Conservation (phyloP, 129 eudicot genomes). For the Rutidosis leptorrhynchoides region DNA sequence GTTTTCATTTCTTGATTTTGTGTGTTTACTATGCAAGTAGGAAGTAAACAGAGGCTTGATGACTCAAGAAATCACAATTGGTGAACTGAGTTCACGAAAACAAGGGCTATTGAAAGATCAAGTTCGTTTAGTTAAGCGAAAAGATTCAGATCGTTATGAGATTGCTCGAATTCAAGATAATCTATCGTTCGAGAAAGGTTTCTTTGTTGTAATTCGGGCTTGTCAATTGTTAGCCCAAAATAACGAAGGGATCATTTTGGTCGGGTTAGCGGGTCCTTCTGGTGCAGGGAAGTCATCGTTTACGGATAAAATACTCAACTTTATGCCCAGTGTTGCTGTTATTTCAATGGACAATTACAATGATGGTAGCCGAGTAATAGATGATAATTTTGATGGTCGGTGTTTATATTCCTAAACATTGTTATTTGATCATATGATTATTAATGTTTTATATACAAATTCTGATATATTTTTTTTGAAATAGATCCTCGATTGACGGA, state of each 20-base stretch:
- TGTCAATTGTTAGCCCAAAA: constrained; percentile 77
- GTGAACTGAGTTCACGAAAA: constrained; percentile 39
- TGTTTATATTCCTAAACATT: background rate
- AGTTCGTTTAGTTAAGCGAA: constrained; percentile 68
- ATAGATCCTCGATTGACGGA: constrained; percentile 96
- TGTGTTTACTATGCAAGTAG: background rate
- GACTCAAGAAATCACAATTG: constrained; percentile 45
- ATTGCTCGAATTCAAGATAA: constrained; percentile 61
- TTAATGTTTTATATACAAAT: background rate
- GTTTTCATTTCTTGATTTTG: background rate
- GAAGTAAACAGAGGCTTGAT: constrained; percentile 31
- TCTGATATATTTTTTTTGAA: constrained; percentile 17
- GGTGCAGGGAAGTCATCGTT: constrained; percentile 91
- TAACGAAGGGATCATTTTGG: constrained; percentile 68
- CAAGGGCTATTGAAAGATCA: constrained; percentile 81
- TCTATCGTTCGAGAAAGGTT: constrained; percentile 82
- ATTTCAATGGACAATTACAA: constrained; percentile 90
- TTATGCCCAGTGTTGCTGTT: constrained; percentile 87
- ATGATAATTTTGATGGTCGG: constrained; percentile 85
- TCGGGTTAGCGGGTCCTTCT: constrained; percentile 95
- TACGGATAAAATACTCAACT: constrained; percentile 68
- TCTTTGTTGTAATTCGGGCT: constrained; percentile 78
- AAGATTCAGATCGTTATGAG: constrained; percentile 69
- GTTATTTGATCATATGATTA: background rate
- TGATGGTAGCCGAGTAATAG: constrained; percentile 73